These are phyloP conservation scores for Leptomonas seymouri DNA, from an alignment of 208 protist genomes.

Conservation along the genomic window DNA sequence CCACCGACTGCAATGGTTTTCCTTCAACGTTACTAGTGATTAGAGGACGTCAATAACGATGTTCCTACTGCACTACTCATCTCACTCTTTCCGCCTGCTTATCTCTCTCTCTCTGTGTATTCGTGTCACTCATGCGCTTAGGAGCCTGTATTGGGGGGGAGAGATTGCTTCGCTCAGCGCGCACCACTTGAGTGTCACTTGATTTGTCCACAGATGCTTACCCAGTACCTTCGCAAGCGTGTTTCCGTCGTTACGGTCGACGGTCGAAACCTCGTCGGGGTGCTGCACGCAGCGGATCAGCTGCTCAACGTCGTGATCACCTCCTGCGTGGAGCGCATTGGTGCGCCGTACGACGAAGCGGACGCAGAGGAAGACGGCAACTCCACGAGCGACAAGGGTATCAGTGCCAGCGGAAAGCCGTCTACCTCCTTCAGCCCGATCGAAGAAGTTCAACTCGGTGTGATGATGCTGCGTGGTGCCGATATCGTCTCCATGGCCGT, in stretches of 20 bases:
- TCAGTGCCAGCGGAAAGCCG: neutral
- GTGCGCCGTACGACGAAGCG: conserved; percentile 40
- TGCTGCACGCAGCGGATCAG: conserved; percentile 82
- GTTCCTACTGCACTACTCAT: no score
- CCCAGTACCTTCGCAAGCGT: conserved; percentile 65
- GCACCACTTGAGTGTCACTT: neutral
- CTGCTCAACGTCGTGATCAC: conserved; percentile 82
- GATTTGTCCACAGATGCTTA: conserved; percentile 45
- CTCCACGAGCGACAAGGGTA: neutral
- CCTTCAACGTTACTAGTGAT: neutral
- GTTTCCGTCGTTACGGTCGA: conserved; percentile 84
- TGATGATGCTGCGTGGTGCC: conserved; percentile 75
- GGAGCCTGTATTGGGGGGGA: no score
- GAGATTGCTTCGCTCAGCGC: neutral
- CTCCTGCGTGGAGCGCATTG: conserved; percentile 64
- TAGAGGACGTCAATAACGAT: no score
- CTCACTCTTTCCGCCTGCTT: neutral
- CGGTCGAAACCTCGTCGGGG: conserved; percentile 76
- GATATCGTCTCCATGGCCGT: conserved; percentile 72
- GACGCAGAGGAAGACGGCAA: conserved; percentile 14
- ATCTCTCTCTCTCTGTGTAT: neutral
- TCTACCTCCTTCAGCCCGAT: conserved; percentile 16
- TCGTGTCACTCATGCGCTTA: neutral
- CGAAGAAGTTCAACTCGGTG: conserved; percentile 59
- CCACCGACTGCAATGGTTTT: no score